phyloP scores from a whole-genome alignment of 768 basidiomycete genomes.

The Kwoniella mangroviensis region DNA sequence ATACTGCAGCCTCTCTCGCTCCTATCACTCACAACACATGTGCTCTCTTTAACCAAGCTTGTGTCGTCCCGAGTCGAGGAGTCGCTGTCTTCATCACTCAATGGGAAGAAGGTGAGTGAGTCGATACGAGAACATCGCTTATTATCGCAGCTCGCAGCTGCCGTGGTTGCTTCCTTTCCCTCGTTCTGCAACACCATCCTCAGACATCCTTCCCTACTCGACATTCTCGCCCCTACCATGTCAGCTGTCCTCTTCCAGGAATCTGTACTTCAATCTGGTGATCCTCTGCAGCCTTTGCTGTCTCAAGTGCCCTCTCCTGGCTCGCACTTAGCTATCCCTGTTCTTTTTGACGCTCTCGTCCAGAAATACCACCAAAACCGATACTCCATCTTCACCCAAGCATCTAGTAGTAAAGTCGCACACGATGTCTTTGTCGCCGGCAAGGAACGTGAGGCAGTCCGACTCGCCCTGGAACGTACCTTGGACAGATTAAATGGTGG shows the following conservation, averaged over 20 bases:
- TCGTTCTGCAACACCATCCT: slow-evolving; percentile 2
- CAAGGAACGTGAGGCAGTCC: slow-evolving; percentile 38
- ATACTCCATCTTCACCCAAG: slow-evolving; percentile 41
- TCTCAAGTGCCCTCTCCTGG: background rate
- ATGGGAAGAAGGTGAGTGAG: slow-evolving; percentile 20
- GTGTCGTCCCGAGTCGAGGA: background rate
- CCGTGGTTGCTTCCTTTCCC: background rate
- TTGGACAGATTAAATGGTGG: slow-evolving; percentile 6
- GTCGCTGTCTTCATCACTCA: background rate
- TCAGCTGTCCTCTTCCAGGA: slow-evolving; percentile 21
- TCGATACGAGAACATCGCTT: background rate
- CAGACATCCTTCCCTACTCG: background rate
- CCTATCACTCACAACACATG: background rate
- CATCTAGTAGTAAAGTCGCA: slow-evolving; percentile 35
- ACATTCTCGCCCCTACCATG: slow-evolving; percentile 8
- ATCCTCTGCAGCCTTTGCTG: slow-evolving; percentile 20
- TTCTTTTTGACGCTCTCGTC: slow-evolving; percentile 24
- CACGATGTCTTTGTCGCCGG: slow-evolving; percentile 40
- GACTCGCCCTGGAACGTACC: slow-evolving; percentile 10
- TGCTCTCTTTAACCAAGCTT: background rate
- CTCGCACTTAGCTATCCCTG: slow-evolving; percentile 10
- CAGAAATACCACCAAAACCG: slow-evolving; percentile 23
- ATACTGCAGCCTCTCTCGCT: slow-evolving; percentile 15
- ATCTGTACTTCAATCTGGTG: slow-evolving; percentile 5
- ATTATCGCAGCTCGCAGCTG: slow-evolving; percentile 1